Percentiles rank a stretch among this genome's conserved stretches.
Evolutionary conservation across 768 basidiomycete genomes (phyloP).

Genomic region (Rhodotorula toruloides): DNA sequence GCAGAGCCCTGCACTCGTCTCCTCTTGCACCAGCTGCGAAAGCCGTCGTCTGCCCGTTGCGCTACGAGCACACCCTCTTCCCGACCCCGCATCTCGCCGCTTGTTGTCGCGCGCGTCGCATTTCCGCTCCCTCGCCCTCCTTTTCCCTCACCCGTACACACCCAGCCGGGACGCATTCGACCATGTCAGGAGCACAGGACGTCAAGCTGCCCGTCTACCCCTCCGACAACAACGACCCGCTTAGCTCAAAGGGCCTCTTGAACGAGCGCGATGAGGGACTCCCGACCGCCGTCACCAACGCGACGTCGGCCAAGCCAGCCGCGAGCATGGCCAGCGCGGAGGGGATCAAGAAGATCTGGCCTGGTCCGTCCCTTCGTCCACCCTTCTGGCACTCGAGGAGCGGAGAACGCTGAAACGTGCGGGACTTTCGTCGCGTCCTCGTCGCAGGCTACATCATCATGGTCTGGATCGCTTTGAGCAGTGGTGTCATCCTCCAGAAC

Average conservation of each 20-base stretch:
- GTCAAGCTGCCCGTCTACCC: slow-evolving; percentile 38
- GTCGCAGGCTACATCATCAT: slow-evolving; percentile 60
- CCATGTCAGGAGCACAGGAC: slow-evolving; percentile 17
- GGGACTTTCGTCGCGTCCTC: not conserved
- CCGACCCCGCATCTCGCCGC: too few species aligned
- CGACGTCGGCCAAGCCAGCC: not conserved
- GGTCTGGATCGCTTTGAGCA: slow-evolving; percentile 85
- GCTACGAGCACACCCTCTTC: too few species aligned
- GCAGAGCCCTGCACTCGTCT: too few species aligned
- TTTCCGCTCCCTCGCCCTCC: not conserved
- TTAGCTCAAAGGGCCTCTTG: slow-evolving; percentile 7
- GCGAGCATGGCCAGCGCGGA: slow-evolving; percentile 4
- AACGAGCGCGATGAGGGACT: slow-evolving; percentile 2
- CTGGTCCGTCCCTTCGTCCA: slow-evolving; percentile 12
- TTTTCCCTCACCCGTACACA: not conserved
- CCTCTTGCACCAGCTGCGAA: too few species aligned
- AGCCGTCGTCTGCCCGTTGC: too few species aligned
- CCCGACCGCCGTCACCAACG: slow-evolving; percentile 9
- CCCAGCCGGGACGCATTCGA: not conserved
- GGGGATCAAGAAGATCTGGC: slow-evolving; percentile 39
- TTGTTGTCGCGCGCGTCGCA: not conserved
- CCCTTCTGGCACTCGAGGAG: not conserved
- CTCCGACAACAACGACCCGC: slow-evolving; percentile 17
- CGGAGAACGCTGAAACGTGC: not conserved
- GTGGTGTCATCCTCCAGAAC: slow-evolving; percentile 84